Evolutionary conservation across 163 green algal genomes (phyloP).

Genomic region (Scenedesmus sp.): DNA sequence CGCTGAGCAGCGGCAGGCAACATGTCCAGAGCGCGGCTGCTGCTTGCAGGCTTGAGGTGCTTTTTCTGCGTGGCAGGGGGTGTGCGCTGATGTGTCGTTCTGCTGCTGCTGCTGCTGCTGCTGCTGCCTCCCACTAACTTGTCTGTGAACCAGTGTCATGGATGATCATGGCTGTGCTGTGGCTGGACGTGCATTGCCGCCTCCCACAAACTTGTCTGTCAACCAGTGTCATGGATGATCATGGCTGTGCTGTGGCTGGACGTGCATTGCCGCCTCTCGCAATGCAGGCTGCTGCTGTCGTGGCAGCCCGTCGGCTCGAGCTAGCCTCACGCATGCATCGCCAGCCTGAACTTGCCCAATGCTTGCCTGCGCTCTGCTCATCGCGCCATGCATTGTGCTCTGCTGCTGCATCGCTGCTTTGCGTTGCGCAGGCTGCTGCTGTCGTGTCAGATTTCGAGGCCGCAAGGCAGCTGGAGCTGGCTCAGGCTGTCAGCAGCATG

Average conservation of each 20-base stretch:
- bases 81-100: too few species aligned
- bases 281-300: constrained; percentile 9
- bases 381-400: too few species aligned
- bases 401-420: not conserved
- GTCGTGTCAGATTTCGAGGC: constrained; percentile 23
- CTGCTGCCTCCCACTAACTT: too few species aligned
- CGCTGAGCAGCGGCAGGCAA: not conserved
- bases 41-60: not conserved
- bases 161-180: not conserved
- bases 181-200: not conserved
- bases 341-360: too few species aligned
- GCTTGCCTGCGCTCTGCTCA: too few species aligned
- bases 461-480: constrained; percentile 4
- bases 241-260: not conserved
- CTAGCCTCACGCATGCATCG: too few species aligned
- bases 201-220: too few species aligned
- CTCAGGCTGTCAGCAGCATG: constrained; percentile 3
- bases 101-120: not conserved
- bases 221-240: too few species aligned
- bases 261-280: not conserved
- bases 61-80: too few species aligned
- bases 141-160: too few species aligned
- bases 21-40: not conserved
- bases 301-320: not conserved
- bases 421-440: constrained; percentile 9